phyloP scores from a whole-genome alignment of 495 filamentous ascomycete genomes.

The Aspergillus affinis region DNA sequence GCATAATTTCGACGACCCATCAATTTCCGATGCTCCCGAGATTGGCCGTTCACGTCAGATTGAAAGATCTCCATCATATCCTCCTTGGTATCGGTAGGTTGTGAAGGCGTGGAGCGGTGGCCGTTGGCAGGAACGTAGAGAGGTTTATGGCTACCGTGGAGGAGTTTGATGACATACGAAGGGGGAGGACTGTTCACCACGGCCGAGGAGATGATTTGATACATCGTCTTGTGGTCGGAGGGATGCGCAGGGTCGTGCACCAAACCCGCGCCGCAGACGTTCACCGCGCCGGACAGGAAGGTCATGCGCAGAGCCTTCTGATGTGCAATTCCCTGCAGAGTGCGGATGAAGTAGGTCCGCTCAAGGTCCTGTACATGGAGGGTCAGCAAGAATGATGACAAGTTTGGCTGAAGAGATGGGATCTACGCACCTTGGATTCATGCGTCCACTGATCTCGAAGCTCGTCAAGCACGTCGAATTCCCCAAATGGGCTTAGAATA shows the following conservation, averaged over 20 bases:
- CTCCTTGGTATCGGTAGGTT: slow-evolving; percentile 82
- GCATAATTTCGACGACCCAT: slow-evolving; percentile 94
- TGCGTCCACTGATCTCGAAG: slow-evolving; percentile 97
- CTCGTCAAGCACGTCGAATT: slow-evolving; percentile 92
- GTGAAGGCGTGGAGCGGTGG: slow-evolving; percentile 59
- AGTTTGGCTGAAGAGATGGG: neutral
- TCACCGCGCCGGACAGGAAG: slow-evolving; percentile 90
- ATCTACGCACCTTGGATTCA: slow-evolving; percentile 71
- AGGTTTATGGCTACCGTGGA: slow-evolving; percentile 81
- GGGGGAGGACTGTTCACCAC: slow-evolving; percentile 87
- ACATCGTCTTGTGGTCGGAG: slow-evolving; percentile 97
- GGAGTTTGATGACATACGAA: slow-evolving; percentile 82
- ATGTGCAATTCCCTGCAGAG: slow-evolving; percentile 88
- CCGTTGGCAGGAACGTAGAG: slow-evolving; percentile 92
- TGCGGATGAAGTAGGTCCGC: slow-evolving; percentile 93
- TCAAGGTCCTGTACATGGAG: slow-evolving; percentile 68
- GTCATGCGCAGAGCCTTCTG: slow-evolving; percentile 95
- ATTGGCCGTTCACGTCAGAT: slow-evolving; percentile 75
- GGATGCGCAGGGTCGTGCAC: slow-evolving; percentile 92
- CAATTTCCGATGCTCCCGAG: slow-evolving; percentile 79
- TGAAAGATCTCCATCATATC: slow-evolving; percentile 99
- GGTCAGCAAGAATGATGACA: neutral
- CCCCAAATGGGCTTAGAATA: slow-evolving; percentile 94
- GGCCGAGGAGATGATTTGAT: slow-evolving; percentile 88
- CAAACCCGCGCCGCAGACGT: slow-evolving; percentile 87